Base-by-base conservation (phyloP, 2,329 filamentous ascomycete genomes). In the Pyrenophora teres region DNA sequence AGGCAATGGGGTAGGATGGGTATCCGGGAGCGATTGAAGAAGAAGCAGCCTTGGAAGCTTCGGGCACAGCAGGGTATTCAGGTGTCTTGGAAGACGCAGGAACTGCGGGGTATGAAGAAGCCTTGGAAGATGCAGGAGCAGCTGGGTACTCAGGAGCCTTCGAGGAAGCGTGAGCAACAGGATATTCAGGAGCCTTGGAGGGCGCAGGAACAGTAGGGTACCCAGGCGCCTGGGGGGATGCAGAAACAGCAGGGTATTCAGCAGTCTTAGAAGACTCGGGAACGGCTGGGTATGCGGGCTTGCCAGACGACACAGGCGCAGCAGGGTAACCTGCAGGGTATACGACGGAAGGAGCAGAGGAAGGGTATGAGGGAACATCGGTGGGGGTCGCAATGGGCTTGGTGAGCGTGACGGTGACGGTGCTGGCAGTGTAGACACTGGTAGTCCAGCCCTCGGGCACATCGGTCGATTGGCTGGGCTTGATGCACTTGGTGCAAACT, bases 391-490 rank as follows among this genome's bases (percentile, higher is more conserved):
- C 50, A 40, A 61, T 50, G 8, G 69, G 69, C 58, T 70, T 70
- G 36, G 68, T 71, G 35, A 71, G 56, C 3, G 68, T 71, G 19
- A 70, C 63, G 1, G 67, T 72, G 7, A 65, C 59, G 3, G 66
- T 67, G 50, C 58, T 58, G 30, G 63, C 61, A 40, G 71, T 62
- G 45, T 67, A 67, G 13, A 69, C 60, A 12, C 63, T 70, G 10
- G 68, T 71, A 15, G 65, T 69, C 70, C 69, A 72, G 47, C 62
- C 68, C 47, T 62, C 56, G 15, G 66, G 67, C 31, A 67, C 59
- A 9, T 61, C 60, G 19, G 48, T 45, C 31, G 52, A 44, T 18
- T 57, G 50, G 2, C 59, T 62, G 6, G 67, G 62, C 41, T 56
- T 62, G 1, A 59, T 46, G 44, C 61, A 65, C 13, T 56, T 50